These are phyloP conservation scores for Saturnispora bothae DNA, from an alignment of 805 yeast species.

Conservation along the genomic window DNA sequence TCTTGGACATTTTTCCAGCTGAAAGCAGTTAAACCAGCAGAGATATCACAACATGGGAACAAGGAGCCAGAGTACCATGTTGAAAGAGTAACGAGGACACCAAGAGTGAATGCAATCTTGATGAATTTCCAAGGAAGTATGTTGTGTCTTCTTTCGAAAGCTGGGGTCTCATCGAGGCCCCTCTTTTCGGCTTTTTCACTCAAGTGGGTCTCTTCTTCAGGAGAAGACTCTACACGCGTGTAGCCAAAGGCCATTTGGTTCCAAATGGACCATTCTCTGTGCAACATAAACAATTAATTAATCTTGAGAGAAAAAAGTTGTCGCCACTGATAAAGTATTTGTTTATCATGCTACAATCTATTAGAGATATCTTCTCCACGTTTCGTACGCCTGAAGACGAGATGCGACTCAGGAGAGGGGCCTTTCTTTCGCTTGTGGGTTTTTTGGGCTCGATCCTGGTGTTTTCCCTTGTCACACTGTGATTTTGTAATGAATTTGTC, in stretches of 20 bases:
- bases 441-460: conserved; percentile 72
- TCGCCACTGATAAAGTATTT: not conserved
- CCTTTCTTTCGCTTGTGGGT: conserved; percentile 70
- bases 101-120: not conserved
- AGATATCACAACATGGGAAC: too few relatives aligned
- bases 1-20: conserved; percentile 6
- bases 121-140: too few relatives aligned
- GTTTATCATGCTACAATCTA: conserved; percentile 48
- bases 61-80: too few relatives aligned
- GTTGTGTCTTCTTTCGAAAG: not conserved
- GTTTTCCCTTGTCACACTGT: conserved; percentile 66
- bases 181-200: not conserved
- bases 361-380: conserved; percentile 69
- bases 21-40: not conserved
- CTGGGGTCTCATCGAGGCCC: not conserved
- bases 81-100: too few relatives aligned
- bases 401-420: conserved; percentile 60
- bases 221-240: not conserved
- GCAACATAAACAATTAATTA: conserved; percentile 13
- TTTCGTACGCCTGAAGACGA: conserved; percentile 84
- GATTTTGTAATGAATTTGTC: too few relatives aligned
- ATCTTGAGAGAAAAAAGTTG: not conserved
- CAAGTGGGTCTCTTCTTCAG: not conserved
- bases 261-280: conserved; percentile 29
- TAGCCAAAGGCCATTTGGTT: conserved; percentile 18